Base-by-base conservation (phyloP, 805 yeast genomes). In the Tetrapisispora pingtungensis region DNA sequence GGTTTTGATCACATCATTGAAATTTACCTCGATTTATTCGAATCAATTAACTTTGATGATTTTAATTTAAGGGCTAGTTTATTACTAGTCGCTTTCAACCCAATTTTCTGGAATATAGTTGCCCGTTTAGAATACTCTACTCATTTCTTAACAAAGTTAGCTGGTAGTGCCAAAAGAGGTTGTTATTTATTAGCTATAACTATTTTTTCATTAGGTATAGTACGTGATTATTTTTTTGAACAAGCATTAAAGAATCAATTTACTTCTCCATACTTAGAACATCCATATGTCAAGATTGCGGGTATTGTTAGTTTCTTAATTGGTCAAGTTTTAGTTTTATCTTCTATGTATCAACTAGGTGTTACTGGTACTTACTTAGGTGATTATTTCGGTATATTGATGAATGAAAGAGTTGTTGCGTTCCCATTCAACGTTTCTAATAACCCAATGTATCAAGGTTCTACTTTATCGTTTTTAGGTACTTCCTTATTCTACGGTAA, bases 381-480 rank as follows among this genome's bases (percentile, higher is more conserved):
- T 36, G 98, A 93, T 65, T 94, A 93, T 68, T 93, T 93, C 66
- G 97, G 97, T 1, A 89, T 93, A 56, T 74, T 93, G 55, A 93
- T 90, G 93, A 80, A 81, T 49, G 77, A 84, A 51, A 76, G 95
- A 59, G 96, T 93, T 47, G 82, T 90, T 15, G 80, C 84, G 1
- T 93, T 93, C 75, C 98, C 98, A 14, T 93, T 93, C 75, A 89
- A 81, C 56, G 78, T 89, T 45, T 75, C 81, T 51, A 81, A 87
- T 58, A 90, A 93, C 65, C 98, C 98, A 51, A 93, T 93, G 98
- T 93, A 93, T 66, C 82, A 84, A 59, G 98, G 98, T 14, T 84
- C 95, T 10, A 77, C 89, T 19, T 68, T 90, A 52, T 80, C 94
- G 42, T 93, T 93, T 72, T 68, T 93, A 59, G 98, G 96, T 36